Conservation (phyloP, 257 asterid genomes). For the Fraxinus anomala region DNA sequence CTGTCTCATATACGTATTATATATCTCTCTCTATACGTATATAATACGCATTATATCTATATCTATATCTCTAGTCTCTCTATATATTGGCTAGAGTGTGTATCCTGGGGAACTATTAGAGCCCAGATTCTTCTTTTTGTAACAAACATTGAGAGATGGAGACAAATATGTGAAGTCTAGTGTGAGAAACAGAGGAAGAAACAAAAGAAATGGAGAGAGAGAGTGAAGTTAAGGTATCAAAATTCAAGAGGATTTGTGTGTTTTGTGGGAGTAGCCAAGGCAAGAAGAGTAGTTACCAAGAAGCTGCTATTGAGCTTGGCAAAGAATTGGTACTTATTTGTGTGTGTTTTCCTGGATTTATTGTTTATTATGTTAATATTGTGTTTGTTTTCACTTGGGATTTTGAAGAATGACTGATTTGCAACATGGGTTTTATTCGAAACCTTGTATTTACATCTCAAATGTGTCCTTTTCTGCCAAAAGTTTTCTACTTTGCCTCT, state of each 20-base stretch:
- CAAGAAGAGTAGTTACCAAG: conserved; percentile 76
- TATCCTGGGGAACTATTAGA: conserved; percentile 12
- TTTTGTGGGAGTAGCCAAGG: conserved; percentile 97
- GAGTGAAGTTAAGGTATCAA: conserved; percentile 49
- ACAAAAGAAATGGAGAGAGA: conserved; percentile 47
- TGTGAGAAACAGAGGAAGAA: background rate
- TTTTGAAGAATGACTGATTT: conserved; percentile 13
- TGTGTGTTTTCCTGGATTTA: background rate
- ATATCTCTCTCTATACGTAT: background rate
- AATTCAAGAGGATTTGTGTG: conserved; percentile 83
- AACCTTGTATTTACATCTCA: conserved; percentile 23
- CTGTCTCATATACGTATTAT: conserved; percentile 11
- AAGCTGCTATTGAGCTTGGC: conserved; percentile 83
- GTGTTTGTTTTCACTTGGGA: conserved; percentile 14
- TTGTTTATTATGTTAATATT: background rate
- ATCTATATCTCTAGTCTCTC: background rate
- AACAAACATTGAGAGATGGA: conserved; percentile 19
- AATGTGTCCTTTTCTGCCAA: background rate
- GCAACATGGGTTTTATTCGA: conserved; percentile 8
- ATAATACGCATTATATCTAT: conserved; percentile 16
- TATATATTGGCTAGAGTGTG: conserved; percentile 20
- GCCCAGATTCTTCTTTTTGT: conserved; percentile 26
- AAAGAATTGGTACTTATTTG: conserved; percentile 55
- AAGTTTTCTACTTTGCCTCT: background rate
- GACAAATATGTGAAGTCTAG: conserved; percentile 14